A percentile compares a stretch with the other conserved stretches of the same genome.
phyloP scores from a whole-genome alignment of 208 protist species.

The Vickermania ingenoplastis region DNA sequence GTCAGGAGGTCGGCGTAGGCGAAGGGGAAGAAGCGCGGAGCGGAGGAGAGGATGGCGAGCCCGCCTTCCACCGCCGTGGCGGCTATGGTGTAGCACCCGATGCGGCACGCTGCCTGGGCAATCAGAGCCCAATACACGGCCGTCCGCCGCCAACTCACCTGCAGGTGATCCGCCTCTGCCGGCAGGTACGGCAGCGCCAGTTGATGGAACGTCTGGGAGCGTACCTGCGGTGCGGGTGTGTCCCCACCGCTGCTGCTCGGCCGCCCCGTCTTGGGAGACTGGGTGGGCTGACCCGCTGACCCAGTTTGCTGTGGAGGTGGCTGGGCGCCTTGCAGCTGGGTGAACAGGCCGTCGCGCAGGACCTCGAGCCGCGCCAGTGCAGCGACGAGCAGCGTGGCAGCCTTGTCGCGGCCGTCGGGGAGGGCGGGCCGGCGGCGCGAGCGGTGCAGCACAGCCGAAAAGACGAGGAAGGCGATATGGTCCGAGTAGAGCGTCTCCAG shows the following conservation, averaged over 20 bases:
- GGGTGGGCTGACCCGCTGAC: neutral
- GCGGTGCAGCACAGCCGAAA: neutral
- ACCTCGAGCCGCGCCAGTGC: neutral
- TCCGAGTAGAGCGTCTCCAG: neutral
- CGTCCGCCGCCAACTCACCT: neutral
- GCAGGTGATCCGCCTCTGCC: neutral
- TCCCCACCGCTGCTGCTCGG: neutral
- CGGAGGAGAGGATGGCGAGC: slow-evolving; percentile 2
- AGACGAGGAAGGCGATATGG: neutral
- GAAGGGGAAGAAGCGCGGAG: neutral
- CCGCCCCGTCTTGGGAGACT: neutral
- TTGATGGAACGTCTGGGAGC: neutral
- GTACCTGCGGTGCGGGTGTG: neutral
- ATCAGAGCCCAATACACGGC: slow-evolving; percentile 17
- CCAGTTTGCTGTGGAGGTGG: no score
- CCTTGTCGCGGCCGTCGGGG: neutral
- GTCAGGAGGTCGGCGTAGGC: neutral
- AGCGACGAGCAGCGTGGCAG: neutral
- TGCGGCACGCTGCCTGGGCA: slow-evolving; percentile 11
- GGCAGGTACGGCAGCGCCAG: neutral
- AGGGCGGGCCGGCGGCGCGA: neutral
- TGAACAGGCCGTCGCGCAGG: neutral
- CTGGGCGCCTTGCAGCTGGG: neutral
- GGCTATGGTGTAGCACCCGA: slow-evolving; percentile 8
- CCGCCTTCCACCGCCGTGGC: slow-evolving; percentile 10